Evolutionary conservation across 192 early-diverging fungal genomes (phyloP), one percentile per base, ranked within the genome.

Genomic region (Pilaira anomala): DNA sequence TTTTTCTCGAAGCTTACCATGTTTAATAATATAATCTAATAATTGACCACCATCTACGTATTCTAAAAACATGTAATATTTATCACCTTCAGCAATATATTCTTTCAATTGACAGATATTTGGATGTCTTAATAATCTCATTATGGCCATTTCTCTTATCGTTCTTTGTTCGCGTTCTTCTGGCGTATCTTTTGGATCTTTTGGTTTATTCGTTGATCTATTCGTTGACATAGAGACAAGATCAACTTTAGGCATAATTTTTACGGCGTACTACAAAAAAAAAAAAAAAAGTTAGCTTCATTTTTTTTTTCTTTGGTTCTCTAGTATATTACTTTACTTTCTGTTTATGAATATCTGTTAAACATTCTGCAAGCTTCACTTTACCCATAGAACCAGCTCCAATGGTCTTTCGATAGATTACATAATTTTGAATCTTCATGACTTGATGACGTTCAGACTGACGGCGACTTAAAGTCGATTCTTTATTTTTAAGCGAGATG

Each of bases 41-140:
- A 94, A 75, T 80, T 92, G 89, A 8, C 91, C 91, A 22, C 91
- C 91, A 58, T 77, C 84, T 42, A 85, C 88, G 67, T 90, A 88
- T 71, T 91, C 91, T 85, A 91, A 85, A 52, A 91, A 79, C 57
- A 92, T 85, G 67, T 88, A 87, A 39, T 87, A 91, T 58, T 80
- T 85, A 53, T 87, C 85, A 22, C 80, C 69, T 14, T 83, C 81
- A 40, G 87, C 80, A n/a, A 86, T 69, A 30, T 88, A 83, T 46
- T 92, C 88, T 51, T 86, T 84, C 7, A 91, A 67, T 55, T 85
- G 80, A 63, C 92, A 89, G 54, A 94, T 94, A 68, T 91, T 86
- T 22, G 92, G 92, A 62, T 94, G 92, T 56, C 87, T 79, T 8
- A 94, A 80, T 28, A 94, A 76, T 45, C 88, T 87, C 52, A 94